A percentile compares a stretch with the other conserved stretches of the same genome.
Evolutionary conservation across 148 eudicot genomes (phyloP).

Genomic region (Rhododendron ferrugineum): DNA sequence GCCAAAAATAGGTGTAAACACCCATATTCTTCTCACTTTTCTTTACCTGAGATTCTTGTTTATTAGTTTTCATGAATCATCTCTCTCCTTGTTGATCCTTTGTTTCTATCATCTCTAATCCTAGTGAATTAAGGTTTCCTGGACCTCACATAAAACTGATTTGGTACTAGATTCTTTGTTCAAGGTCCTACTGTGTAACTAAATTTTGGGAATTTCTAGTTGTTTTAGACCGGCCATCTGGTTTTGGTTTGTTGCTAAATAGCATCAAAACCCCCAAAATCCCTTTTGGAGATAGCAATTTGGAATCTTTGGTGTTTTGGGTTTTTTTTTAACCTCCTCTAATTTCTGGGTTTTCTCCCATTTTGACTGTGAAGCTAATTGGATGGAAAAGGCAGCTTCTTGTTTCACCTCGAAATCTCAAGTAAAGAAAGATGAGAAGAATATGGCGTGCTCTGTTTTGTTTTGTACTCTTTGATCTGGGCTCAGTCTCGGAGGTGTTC

Average conservation of each 20-base stretch:
- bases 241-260: constrained; percentile 31
- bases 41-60: constrained; percentile 24
- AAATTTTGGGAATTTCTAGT: constrained; percentile 13
- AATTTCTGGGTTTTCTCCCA: constrained; percentile 14
- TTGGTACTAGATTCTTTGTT: not conserved
- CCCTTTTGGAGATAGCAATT: constrained; percentile 15
- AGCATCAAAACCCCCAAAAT: constrained; percentile 24
- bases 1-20: too few species aligned
- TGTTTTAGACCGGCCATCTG: constrained; percentile 24
- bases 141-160: not conserved
- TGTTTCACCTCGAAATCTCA: constrained; percentile 1
- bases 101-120: not conserved
- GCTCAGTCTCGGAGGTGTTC: too few species aligned
- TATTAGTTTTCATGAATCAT: not conserved
- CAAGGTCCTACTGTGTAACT: not conserved
- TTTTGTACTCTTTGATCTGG: too few species aligned
- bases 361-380: constrained; percentile 19
- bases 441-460: too few species aligned
- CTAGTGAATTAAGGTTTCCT: not conserved
- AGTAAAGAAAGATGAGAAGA: too few species aligned
- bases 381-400: constrained; percentile 34
- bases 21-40: constrained; percentile 32
- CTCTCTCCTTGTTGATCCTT: not conserved
- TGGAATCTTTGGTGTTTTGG: constrained; percentile 32
- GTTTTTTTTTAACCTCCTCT: constrained; percentile 21